Conservation (phyloP, 768 basidiomycete genomes). For the Mycena haematopus region DNA sequence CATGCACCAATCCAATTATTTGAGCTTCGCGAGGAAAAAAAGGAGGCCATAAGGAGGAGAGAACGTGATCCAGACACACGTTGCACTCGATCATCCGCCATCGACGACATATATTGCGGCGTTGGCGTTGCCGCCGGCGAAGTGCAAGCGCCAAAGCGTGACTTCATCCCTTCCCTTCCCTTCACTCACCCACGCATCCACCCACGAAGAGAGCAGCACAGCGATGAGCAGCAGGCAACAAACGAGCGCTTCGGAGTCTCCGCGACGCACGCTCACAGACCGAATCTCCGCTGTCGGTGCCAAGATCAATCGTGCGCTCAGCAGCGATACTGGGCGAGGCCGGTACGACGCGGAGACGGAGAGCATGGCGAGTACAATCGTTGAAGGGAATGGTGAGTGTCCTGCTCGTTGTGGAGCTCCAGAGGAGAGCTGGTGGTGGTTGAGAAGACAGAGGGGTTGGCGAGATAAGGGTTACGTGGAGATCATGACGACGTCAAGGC, state of each 20-base stretch:
- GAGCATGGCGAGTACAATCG: constrained; percentile 18
- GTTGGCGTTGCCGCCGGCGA: constrained; percentile 12
- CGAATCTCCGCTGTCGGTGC: constrained; percentile 25
- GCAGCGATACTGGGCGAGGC: constrained; percentile 13
- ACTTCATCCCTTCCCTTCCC: neutral
- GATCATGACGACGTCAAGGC: neutral
- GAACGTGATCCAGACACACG: constrained; percentile 17
- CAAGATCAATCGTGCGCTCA: constrained; percentile 24
- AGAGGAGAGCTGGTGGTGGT: constrained; percentile 24
- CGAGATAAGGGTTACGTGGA: constrained; percentile 16
- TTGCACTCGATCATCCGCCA: constrained; percentile 11
- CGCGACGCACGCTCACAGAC: constrained; percentile 20
- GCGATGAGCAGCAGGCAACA: neutral
- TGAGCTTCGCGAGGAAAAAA: no score
- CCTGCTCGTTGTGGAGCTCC: neutral
- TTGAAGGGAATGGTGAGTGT: constrained; percentile 17
- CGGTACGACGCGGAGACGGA: constrained; percentile 23
- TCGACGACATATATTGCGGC: constrained; percentile 14
- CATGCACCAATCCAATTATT: no score
- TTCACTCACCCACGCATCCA: neutral
- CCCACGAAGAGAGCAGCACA: neutral
- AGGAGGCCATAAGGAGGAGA: neutral
- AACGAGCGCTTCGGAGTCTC: neutral
- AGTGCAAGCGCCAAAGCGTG: neutral
- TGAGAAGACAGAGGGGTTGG: constrained; percentile 13